Evolutionary conservation across 768 basidiomycete species (phyloP), one percentile per base, ranked within the genome.

Genomic region (Boletus subparvulus): DNA sequence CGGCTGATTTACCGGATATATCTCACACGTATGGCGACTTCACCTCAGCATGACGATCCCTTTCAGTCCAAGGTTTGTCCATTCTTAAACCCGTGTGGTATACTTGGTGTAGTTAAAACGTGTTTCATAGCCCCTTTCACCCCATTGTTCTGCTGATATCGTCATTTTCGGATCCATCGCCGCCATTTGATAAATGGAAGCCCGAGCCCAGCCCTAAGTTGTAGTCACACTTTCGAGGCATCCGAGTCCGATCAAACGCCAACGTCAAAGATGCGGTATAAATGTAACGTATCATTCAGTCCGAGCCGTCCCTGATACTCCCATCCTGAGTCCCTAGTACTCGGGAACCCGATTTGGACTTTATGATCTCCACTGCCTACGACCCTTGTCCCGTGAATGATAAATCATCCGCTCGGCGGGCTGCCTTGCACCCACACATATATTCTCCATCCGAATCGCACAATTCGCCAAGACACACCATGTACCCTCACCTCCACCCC

Each of bases 1-100:
- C 6, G 43, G 61, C 70, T 73, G 70, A 73, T 73, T 62, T 67
- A 59, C 70, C 69, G 13, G 70, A 72, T 72, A 72, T 72, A 68
- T 68, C 65, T 36, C 61, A 17, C 47, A 39, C 32, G 39, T 55
- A 56, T 55, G 21, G 57, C 56, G 32, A 51, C 49, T 55, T 54
- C 59, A 47, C 49, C 61, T 65, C 55, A 57, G 47, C 47, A 58
- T 60, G 58, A 47, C 48, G 59, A 61, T 66, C 62, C 54, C 55
- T 59, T 67, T 63, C 64, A 53, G 21, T 21, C 21, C 21, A 21
- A 21, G 49, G 63, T 36, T 32, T 30, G 55, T 69, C 65, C 69
- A 69, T 65, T 69, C 67, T 65, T 63, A 50, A 49, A 35, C 51
- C 50, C 36, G 56, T 56, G 62, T 35, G 43, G 52, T 50, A 43